phyloP scores from a whole-genome alignment of 306 rosid genomes.

The Fragaria vesca region DNA sequence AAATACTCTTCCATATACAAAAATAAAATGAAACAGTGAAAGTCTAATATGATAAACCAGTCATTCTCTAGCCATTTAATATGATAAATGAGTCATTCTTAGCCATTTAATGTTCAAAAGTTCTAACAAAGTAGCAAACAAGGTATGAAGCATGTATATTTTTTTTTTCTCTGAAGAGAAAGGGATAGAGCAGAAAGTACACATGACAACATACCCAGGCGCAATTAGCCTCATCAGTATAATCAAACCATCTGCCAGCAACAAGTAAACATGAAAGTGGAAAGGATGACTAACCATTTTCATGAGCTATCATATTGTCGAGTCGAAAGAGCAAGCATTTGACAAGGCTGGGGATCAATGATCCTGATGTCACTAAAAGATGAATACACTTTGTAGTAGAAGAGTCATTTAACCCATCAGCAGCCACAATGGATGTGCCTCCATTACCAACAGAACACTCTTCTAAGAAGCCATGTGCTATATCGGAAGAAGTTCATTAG shows the following conservation, averaged over 20 bases:
- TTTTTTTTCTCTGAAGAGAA: neutral
- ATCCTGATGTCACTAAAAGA: slow-evolving; percentile 88
- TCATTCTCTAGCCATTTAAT: neutral
- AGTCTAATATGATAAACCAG: neutral
- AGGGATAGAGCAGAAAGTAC: neutral
- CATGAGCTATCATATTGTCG: slow-evolving; percentile 56
- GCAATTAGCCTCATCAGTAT: neutral
- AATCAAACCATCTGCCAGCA: neutral
- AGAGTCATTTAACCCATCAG: slow-evolving; percentile 39
- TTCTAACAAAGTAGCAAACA: neutral
- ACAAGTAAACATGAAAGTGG: slow-evolving; percentile 7
- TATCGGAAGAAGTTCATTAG: slow-evolving; percentile 26
- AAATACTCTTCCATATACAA: neutral
- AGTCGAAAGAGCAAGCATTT: slow-evolving; percentile 88
- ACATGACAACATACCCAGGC: neutral
- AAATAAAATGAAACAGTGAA: neutral
- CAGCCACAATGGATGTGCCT: slow-evolving; percentile 36
- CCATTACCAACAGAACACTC: slow-evolving; percentile 55
- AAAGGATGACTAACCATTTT: slow-evolving; percentile 55
- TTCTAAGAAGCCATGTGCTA: slow-evolving; percentile 74
- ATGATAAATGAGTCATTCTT: too few species aligned
- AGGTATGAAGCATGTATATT: neutral
- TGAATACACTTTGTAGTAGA: slow-evolving; percentile 44
- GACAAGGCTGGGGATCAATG: slow-evolving; percentile 84
- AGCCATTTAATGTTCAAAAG: neutral